A percentile compares a stretch with the other conserved stretches of the same genome.
These are phyloP conservation scores for Ormosia semicastrata DNA, from an alignment of 306 rosid species.

Conservation along the genomic window DNA sequence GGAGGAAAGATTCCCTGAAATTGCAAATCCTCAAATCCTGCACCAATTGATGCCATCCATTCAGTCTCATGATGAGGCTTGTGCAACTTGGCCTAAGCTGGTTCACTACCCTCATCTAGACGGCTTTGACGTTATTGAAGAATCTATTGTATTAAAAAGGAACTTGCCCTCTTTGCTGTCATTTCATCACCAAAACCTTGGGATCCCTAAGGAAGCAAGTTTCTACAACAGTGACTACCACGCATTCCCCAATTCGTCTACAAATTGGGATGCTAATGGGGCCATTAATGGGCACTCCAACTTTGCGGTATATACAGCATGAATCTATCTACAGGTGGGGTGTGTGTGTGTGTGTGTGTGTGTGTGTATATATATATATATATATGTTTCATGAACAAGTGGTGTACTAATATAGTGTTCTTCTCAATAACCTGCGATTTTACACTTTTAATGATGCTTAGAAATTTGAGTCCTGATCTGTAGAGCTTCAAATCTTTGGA, in stretches of 20 bases:
- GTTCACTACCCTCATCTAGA: neutral
- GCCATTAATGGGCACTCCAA: slow-evolving; percentile 29
- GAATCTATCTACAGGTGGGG: slow-evolving; percentile 44
- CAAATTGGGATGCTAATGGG: slow-evolving; percentile 58
- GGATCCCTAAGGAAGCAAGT: slow-evolving; percentile 44
- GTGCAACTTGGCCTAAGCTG: neutral
- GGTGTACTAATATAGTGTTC: neutral
- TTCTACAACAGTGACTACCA: slow-evolving; percentile 22
- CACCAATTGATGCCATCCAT: slow-evolving; percentile 34
- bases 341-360: neutral
- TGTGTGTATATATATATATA: neutral
- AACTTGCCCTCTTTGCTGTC: slow-evolving; percentile 35
- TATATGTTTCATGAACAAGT: neutral
- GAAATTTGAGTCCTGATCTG: neutral
- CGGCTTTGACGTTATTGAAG: slow-evolving; percentile 27
- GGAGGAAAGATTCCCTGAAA: slow-evolving; percentile 26
- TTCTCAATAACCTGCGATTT: neutral
- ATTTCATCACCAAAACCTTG: slow-evolving; percentile 29
- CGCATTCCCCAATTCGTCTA: slow-evolving; percentile 46
- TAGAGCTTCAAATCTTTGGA: slow-evolving; percentile 49
- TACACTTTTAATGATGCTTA: neutral
- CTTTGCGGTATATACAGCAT: slow-evolving; percentile 32
- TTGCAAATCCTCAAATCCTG: slow-evolving; percentile 29
- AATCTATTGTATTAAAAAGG: slow-evolving; percentile 41
- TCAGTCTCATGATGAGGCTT: neutral